Conservation (phyloP, 306 rosid genomes). For the Morella rubra region DNA sequence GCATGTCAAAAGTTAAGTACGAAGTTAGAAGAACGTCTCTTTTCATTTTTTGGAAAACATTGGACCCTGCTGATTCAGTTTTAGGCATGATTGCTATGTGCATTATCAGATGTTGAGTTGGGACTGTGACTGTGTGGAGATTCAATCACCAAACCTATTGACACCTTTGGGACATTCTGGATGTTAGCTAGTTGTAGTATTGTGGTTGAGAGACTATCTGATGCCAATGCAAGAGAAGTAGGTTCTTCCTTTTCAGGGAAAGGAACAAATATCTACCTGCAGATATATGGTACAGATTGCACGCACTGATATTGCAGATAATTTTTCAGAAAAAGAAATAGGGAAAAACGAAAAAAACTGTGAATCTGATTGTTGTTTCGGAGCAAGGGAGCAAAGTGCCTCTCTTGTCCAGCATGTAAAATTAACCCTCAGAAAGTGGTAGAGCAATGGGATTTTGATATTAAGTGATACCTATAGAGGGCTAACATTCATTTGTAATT, state of each 20-base stretch:
- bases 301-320: not conserved
- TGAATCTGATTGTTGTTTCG: not conserved
- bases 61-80: not conserved
- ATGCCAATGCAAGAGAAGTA: not conserved
- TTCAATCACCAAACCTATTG: not conserved
- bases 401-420: not conserved
- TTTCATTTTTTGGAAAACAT: not conserved
- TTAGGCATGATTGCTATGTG: not conserved
- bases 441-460: not conserved
- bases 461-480: not conserved
- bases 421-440: not conserved
- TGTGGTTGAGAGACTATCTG: not conserved
- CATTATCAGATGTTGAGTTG: not conserved
- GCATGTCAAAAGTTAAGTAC: not conserved
- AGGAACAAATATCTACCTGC: not conserved
- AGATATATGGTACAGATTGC: not conserved
- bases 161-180: not conserved
- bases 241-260: not conserved
- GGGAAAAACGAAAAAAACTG: not conserved
- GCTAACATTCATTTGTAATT: not conserved
- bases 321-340: too few relatives aligned
- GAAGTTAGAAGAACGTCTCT: not conserved
- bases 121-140: not conserved
- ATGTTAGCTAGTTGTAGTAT: not conserved
- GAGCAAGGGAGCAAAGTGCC: not conserved